phyloP scores from a whole-genome alignment of 2,329 filamentous ascomycete genomes.

The Didymella arachidicola region DNA sequence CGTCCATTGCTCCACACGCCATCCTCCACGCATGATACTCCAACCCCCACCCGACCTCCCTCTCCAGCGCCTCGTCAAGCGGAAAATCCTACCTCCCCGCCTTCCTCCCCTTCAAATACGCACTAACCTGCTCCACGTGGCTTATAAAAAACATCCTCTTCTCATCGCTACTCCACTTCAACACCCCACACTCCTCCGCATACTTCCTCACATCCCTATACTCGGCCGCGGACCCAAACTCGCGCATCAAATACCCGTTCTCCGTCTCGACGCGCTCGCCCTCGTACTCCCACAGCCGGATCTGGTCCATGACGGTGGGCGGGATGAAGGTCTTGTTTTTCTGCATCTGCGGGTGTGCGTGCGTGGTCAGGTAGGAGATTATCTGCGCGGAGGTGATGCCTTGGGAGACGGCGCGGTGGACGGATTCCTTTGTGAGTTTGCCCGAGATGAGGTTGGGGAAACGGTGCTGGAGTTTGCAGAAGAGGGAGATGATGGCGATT shows the following conservation, averaged over 20 bases:
- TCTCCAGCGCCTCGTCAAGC: neutral
- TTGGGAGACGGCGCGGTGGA: constrained; percentile 83
- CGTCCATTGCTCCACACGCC: neutral
- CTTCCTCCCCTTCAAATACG: constrained; percentile 70
- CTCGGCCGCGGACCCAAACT: constrained; percentile 77
- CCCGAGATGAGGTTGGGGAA: constrained; percentile 95
- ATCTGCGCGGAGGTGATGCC: constrained; percentile 97
- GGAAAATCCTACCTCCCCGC: constrained; percentile 10
- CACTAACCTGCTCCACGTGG: constrained; percentile 85
- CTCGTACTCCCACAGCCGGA: constrained; percentile 96
- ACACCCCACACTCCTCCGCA: constrained; percentile 87
- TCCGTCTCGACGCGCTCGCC: constrained; percentile 91
- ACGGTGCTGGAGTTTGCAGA: constrained; percentile 84
- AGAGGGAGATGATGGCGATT: constrained; percentile 91
- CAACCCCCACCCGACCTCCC: neutral
- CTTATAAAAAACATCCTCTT: constrained; percentile 90
- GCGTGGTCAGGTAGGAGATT: constrained; percentile 87
- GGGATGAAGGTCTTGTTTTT: constrained; percentile 80
- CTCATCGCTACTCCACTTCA: constrained; percentile 84
- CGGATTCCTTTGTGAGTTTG: constrained; percentile 85
- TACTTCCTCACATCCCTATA: constrained; percentile 75
- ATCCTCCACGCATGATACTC: constrained; percentile 1
- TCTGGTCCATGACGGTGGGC: constrained; percentile 96
- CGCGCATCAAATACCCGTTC: constrained; percentile 85
- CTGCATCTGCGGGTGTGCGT: constrained; percentile 94